Evolutionary conservation across 352 stramenopile genomes (phyloP).

Genomic region (Pythium insidiosum): DNA sequence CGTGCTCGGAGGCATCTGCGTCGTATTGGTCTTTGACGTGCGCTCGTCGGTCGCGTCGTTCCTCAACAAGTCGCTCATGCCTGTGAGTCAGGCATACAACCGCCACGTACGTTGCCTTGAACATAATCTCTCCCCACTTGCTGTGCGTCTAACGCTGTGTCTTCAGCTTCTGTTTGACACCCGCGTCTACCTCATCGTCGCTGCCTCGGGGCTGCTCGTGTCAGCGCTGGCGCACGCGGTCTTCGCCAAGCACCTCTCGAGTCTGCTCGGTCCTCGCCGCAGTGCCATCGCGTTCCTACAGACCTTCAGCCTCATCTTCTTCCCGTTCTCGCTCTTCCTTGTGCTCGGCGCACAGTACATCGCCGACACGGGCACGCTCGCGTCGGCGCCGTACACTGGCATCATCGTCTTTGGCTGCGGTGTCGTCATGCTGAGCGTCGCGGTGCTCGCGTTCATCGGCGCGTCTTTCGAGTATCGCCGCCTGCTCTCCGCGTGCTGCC

Average conservation of each 20-base stretch:
- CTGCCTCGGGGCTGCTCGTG: conserved; percentile 26
- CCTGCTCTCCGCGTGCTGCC: conserved; percentile 57
- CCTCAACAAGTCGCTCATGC: conserved; percentile 37
- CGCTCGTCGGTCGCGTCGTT: conserved; percentile 33
- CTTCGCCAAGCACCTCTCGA: conserved; percentile 32
- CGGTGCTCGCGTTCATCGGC: conserved; percentile 59
- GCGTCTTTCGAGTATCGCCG: conserved; percentile 72
- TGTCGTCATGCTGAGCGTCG: conserved; percentile 39
- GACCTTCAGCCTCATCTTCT: conserved; percentile 56
- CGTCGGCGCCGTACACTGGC: conserved; percentile 58
- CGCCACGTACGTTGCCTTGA: conserved; percentile 21
- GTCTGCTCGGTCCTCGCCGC: conserved; percentile 42
- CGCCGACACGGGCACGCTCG: conserved; percentile 50
- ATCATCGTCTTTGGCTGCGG: conserved; percentile 59
- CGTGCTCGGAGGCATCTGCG: conserved; percentile 45
- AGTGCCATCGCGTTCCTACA: conserved; percentile 54
- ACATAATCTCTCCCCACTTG: neutral
- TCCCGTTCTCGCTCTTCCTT: conserved; percentile 61
- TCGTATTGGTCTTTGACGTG: conserved; percentile 40
- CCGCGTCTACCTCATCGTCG: conserved; percentile 26
- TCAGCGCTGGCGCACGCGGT: conserved; percentile 27
- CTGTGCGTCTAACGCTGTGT: conserved; percentile 1
- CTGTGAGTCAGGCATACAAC: conserved; percentile 20
- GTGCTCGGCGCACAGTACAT: conserved; percentile 68
- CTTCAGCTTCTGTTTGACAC: conserved; percentile 26